Evolutionary conservation across 805 yeast genomes (phyloP), one percentile per base, ranked within the genome.

Genomic region (Clavispora phyllophila): DNA sequence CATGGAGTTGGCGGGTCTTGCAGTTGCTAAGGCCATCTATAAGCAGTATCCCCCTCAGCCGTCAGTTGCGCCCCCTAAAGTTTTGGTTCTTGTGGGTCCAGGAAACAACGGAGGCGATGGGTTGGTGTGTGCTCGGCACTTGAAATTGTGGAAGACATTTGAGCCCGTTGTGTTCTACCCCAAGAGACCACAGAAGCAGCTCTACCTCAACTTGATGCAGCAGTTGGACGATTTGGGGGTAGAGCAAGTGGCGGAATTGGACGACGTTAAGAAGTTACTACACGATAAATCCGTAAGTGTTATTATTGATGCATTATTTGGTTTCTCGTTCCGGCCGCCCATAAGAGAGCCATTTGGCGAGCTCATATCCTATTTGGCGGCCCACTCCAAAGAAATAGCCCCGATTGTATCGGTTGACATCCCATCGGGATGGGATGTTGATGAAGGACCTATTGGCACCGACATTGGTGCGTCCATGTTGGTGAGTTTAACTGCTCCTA

Each of bases 21-120:
- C 96, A 2, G 97, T 91, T 9, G 97, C 99, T 5, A 87, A 88
- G 55, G 87, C 95, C 0, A 75, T 90, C 3, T 80, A 78, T 56
- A 75, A 72, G 39, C 72, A 81, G 27, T 87, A 76, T 51, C 95
- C 95, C 2, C 81, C 81, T 1, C n/a, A 5, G 7, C 35, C 42
- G 7, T 18, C 39, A 9, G 38, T 23, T 3, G 8, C 43, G 8
- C 18, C 19, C n/a, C 42, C 44, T 14, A 53, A 59, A 33, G 82
- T 89, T 1, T 65, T 90, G 33, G 75, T 93, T 1, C 68, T 93
- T 5, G 88, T 83, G 9, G 99, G 99, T 0, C 98, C 98, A 0
- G 99, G 99, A 1, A 93, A 93, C 57, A 93, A 93, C 57, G 91
- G 96, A 1, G 99, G 98, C 2, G 99, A 93, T 64, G 99, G 98